Evolutionary conservation across 2,329 filamentous ascomycete species (phyloP).

Genomic region (Achaetomium macrosporum): DNA sequence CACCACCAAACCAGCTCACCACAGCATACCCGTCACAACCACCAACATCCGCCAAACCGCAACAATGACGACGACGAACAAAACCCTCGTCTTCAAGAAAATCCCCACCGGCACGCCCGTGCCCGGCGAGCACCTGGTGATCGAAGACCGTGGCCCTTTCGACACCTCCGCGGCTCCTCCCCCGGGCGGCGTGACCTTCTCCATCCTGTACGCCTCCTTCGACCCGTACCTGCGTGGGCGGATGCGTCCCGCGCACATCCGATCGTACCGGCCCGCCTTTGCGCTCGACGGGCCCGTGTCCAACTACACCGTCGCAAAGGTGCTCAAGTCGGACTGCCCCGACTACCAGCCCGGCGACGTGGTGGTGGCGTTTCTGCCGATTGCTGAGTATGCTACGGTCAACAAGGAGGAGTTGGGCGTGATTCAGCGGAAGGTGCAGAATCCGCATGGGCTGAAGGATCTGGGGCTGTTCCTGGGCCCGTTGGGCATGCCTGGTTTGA

Average conservation of each 20-base stretch:
- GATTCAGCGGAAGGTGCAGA: conserved; percentile 53
- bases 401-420: conserved; percentile 32
- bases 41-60: too few relatives aligned
- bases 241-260: conserved; percentile 59
- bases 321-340: conserved; percentile 59
- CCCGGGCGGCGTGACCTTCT: conserved; percentile 60
- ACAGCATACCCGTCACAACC: too few relatives aligned
- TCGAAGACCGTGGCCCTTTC: conserved; percentile 58
- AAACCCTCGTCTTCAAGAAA: conserved; percentile 67
- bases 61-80: conserved; percentile 46
- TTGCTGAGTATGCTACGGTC: conserved; percentile 64
- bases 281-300: conserved; percentile 56
- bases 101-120: conserved; percentile 62
- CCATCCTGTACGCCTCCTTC: conserved; percentile 69
- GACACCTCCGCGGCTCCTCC: conserved; percentile 57
- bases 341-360: conserved; percentile 64
- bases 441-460: conserved; percentile 59
- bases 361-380: conserved; percentile 50
- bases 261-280: conserved; percentile 65
- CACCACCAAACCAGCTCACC: too few relatives aligned
- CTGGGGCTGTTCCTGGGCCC: conserved; percentile 65
- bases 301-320: conserved; percentile 59
- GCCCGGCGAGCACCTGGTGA: conserved; percentile 60
- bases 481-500: conserved; percentile 46
- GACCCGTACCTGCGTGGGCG: conserved; percentile 81